A percentile compares a stretch with the other conserved stretches of the same genome.
Conservation (phyloP, 2,329 filamentous ascomycete species). For the Thielaviopsis punctulata region DNA sequence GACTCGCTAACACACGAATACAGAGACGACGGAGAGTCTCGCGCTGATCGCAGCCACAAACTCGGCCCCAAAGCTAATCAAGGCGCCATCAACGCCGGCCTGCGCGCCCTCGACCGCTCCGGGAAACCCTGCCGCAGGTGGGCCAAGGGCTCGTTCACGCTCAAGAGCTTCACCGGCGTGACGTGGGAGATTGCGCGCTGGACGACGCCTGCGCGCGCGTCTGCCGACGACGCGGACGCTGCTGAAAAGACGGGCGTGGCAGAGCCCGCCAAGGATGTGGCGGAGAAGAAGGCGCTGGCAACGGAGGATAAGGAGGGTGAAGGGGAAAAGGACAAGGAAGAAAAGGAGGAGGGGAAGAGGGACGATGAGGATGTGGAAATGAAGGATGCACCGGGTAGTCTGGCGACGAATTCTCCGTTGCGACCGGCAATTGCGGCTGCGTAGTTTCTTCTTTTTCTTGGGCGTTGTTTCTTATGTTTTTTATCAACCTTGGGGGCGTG, state of each 20-base stretch:
- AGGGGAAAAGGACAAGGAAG: slow-evolving; percentile 30
- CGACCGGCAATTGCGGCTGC: slow-evolving; percentile 31
- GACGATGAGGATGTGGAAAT: slow-evolving; percentile 37
- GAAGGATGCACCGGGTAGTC: slow-evolving; percentile 38
- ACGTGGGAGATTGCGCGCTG: slow-evolving; percentile 69
- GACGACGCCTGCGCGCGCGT: slow-evolving; percentile 51
- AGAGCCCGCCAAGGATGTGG: slow-evolving; percentile 18
- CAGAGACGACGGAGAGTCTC: slow-evolving; percentile 42
- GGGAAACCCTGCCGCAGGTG: slow-evolving; percentile 87
- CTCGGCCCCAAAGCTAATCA: slow-evolving; percentile 93
- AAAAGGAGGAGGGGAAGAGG: slow-evolving; percentile 23
- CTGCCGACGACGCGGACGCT: slow-evolving; percentile 30
- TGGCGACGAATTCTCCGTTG: slow-evolving; percentile 34
- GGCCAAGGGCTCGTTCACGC: slow-evolving; percentile 61
- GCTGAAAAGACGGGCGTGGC: slow-evolving; percentile 14
- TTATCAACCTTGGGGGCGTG: background rate
- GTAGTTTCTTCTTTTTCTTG: slow-evolving; percentile 15
- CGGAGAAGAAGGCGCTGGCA: slow-evolving; percentile 32
- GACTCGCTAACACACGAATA: slow-evolving; percentile 16
- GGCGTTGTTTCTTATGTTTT: background rate
- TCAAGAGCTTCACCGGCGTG: slow-evolving; percentile 88
- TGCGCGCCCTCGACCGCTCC: slow-evolving; percentile 81
- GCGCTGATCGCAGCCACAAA: slow-evolving; percentile 46
- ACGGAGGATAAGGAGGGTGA: slow-evolving; percentile 50
- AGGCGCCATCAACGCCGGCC: slow-evolving; percentile 89